Conservation (phyloP, 2,329 filamentous ascomycete species). For the Curvularia verruculosa region DNA sequence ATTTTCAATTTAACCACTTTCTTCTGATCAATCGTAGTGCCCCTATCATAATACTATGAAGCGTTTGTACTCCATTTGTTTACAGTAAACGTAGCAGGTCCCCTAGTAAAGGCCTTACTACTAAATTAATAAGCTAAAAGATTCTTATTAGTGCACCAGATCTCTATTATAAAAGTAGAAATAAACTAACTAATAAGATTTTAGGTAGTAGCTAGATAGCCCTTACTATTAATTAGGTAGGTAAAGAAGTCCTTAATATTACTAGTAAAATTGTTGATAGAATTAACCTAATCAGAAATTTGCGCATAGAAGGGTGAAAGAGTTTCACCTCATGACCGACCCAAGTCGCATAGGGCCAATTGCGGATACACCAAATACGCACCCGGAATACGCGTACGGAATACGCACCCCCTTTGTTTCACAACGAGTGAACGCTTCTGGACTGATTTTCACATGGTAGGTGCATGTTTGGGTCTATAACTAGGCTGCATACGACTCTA, state of each 20-base stretch:
- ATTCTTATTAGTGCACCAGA: conserved; percentile 2
- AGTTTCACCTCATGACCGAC: no score
- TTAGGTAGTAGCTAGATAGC: conserved; percentile 41
- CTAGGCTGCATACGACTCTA: no score
- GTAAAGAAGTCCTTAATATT: conserved; percentile 63
- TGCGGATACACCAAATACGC: no score
- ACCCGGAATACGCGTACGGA: no score
- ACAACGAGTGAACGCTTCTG: no score
- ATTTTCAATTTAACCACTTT: background rate
- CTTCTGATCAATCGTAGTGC: background rate
- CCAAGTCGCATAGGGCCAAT: no score
- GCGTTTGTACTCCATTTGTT: conserved; percentile 19
- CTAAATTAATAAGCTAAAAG: conserved; percentile 27
- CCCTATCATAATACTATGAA: background rate
- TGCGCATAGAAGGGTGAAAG: no score
- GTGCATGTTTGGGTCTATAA: no score
- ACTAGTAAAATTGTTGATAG: conserved; percentile 54
- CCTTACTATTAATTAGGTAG: conserved; percentile 60
- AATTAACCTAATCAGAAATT: no score
- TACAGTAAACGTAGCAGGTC: conserved; percentile 27
- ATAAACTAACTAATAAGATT: conserved; percentile 29
- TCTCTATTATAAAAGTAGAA: background rate
- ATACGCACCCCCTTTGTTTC: no score
- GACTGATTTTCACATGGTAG: no score
- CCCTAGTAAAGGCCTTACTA: conserved; percentile 33